Percentiles rank a stretch among this genome's conserved stretches.
phyloP scores from a whole-genome alignment of 805 yeast species.

The Myxozyma udenii region DNA sequence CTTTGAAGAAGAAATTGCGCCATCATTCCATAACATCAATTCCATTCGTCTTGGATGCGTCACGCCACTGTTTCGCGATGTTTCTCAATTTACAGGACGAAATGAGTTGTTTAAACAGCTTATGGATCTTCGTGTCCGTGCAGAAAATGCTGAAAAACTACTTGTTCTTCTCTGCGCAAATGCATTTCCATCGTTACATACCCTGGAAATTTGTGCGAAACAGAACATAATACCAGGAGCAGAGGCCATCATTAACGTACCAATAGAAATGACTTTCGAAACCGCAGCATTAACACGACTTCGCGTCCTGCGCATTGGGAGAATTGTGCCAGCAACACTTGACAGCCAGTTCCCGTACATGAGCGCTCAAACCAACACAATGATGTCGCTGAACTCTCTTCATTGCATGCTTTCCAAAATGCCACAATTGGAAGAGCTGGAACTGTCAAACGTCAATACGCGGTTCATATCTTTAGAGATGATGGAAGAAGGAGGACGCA shows the following conservation, averaged over 20 bases:
- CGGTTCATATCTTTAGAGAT: conserved; percentile 7
- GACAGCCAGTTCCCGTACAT: conserved; percentile 9
- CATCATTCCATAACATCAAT: not conserved
- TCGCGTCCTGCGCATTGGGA: not conserved
- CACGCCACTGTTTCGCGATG: conserved; percentile 3
- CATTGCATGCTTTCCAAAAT: conserved; percentile 7
- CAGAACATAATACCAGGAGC: conserved; percentile 7
- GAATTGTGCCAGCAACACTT: conserved; percentile 1
- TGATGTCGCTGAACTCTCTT: conserved; percentile 7
- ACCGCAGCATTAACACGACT: no score
- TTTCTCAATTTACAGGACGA: no score
- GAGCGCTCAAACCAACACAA: not conserved
- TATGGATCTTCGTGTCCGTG: conserved; percentile 8
- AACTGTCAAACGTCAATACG: conserved; percentile 7
- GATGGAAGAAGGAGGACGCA: conserved; percentile 10
- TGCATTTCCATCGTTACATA: conserved; percentile 5
- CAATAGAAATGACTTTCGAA: no score
- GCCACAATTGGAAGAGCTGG: conserved; percentile 13
- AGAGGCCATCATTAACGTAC: conserved; percentile 3
- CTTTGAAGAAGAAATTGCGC: not conserved
- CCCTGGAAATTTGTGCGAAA: conserved; percentile 6
- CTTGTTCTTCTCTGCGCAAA: conserved; percentile 1
- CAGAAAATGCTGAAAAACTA: conserved; percentile 7
- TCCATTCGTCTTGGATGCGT: conserved; percentile 1
- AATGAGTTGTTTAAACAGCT: no score